phyloP scores from a whole-genome alignment of 805 yeast species.

The Suhomyces sp. region DNA sequence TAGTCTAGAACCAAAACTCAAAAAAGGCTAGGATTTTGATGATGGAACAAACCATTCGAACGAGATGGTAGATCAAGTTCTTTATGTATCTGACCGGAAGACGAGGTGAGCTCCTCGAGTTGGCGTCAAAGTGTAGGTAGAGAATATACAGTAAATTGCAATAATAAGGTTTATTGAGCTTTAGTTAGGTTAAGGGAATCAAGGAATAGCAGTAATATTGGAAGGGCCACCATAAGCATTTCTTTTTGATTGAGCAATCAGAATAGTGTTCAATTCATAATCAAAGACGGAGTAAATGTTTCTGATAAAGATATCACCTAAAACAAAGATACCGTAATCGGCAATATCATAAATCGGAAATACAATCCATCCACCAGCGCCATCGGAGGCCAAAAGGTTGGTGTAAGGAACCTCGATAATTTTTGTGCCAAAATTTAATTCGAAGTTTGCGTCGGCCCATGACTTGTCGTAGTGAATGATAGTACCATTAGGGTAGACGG shows the following conservation, averaged over 20 bases:
- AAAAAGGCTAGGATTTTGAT: too few relatives aligned
- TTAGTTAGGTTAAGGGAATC: background rate
- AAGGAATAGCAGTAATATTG: background rate
- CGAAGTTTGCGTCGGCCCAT: background rate
- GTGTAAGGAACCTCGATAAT: conserved; percentile 2
- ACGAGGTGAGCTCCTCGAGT: too few relatives aligned
- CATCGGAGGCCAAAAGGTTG: background rate
- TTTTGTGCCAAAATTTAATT: conserved; percentile 2
- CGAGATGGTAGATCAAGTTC: too few relatives aligned
- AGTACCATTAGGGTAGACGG: background rate
- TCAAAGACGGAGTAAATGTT: conserved; percentile 1
- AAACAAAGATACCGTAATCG: background rate
- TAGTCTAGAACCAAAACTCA: too few relatives aligned
- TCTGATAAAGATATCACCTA: background rate
- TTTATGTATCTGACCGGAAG: too few relatives aligned
- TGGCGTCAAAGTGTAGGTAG: too few relatives aligned
- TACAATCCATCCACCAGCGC: background rate
- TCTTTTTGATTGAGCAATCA: background rate
- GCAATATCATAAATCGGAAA: background rate
- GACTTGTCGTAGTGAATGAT: background rate
- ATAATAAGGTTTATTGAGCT: too few relatives aligned
- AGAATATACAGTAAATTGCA: too few relatives aligned
- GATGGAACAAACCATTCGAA: too few relatives aligned
- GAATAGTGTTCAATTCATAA: background rate
- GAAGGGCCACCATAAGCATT: background rate